phyloP scores from a whole-genome alignment of 139 green algal genomes.

The Spirogloea muscicola region DNA sequence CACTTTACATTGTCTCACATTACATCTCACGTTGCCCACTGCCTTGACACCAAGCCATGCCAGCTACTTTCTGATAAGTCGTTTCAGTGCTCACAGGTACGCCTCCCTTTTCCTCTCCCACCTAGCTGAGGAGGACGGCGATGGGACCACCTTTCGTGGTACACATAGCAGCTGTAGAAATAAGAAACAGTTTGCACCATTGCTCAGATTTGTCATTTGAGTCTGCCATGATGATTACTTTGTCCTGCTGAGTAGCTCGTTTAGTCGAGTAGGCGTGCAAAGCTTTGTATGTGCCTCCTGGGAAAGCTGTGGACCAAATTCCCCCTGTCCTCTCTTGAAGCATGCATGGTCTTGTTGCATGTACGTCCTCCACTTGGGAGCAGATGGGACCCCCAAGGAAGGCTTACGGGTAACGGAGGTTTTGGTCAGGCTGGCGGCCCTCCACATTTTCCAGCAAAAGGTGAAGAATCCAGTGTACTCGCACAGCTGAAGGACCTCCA shows the following conservation, averaged over 20 bases:
- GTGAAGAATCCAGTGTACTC: conserved; percentile 6
- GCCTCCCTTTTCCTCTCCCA: too few species aligned
- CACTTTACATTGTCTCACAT: too few species aligned
- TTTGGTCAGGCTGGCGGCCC: conserved; percentile 13
- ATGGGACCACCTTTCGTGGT: too few species aligned
- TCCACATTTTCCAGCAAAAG: conserved; percentile 47
- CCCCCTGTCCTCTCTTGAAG: background rate
- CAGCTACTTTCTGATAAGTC: too few species aligned
- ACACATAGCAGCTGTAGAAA: too few species aligned
- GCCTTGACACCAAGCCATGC: too few species aligned
- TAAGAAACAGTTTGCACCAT: too few species aligned
- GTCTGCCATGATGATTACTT: background rate
- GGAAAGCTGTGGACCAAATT: background rate
- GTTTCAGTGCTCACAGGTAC: too few species aligned
- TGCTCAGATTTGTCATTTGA: background rate
- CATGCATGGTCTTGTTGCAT: background rate
- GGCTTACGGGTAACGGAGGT: conserved; percentile 22
- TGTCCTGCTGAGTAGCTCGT: background rate
- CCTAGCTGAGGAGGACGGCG: too few species aligned
- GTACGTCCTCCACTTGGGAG: too few species aligned
- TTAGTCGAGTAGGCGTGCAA: background rate
- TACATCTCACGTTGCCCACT: too few species aligned
- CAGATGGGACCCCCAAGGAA: conserved; percentile 47
- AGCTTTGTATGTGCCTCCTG: background rate
- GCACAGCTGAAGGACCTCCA: background rate